Conservation (phyloP, 2,329 filamentous ascomycete species). For the Pseudogymnoascus sp. region DNA sequence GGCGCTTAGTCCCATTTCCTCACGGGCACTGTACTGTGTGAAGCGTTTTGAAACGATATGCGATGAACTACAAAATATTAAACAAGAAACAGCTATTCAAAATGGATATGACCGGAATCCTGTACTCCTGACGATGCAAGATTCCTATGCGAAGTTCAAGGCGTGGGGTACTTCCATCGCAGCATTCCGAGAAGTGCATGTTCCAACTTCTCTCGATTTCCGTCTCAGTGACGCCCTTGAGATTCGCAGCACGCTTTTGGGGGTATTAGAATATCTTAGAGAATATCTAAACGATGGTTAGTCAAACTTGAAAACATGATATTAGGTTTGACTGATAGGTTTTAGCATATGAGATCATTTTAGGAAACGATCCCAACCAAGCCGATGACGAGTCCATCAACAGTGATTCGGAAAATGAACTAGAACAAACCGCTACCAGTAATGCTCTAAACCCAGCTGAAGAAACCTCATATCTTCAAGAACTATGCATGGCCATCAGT, state of each 20-base stretch:
- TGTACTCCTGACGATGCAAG: slow-evolving; percentile 11
- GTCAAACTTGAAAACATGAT: not conserved
- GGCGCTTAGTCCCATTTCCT: not conserved
- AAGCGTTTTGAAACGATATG: not conserved
- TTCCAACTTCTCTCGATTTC: slow-evolving; percentile 18
- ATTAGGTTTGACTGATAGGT: not conserved
- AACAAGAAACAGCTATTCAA: not conserved
- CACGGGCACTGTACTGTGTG: not conserved
- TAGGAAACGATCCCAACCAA: slow-evolving; percentile 11
- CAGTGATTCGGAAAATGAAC: slow-evolving; percentile 14
- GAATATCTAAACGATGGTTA: slow-evolving; percentile 17
- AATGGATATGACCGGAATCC: slow-evolving; percentile 13
- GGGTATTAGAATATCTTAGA: slow-evolving; percentile 17
- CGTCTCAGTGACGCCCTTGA: slow-evolving; percentile 19
- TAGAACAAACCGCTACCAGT: not conserved
- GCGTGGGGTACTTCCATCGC: slow-evolving; percentile 22
- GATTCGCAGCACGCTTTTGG: slow-evolving; percentile 15
- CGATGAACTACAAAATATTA: not conserved
- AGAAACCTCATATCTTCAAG: slow-evolving; percentile 17
- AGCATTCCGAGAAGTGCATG: slow-evolving; percentile 15
- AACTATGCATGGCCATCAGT: slow-evolving; percentile 18
- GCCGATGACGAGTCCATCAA: slow-evolving; percentile 13
- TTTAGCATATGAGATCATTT: slow-evolving; percentile 16
- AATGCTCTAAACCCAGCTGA: slow-evolving; percentile 10
- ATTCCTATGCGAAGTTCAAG: slow-evolving; percentile 16